Percentiles rank a stretch among this genome's conserved stretches.
Conservation (phyloP, 2,329 filamentous ascomycete species). For the Cercospora sojina region DNA sequence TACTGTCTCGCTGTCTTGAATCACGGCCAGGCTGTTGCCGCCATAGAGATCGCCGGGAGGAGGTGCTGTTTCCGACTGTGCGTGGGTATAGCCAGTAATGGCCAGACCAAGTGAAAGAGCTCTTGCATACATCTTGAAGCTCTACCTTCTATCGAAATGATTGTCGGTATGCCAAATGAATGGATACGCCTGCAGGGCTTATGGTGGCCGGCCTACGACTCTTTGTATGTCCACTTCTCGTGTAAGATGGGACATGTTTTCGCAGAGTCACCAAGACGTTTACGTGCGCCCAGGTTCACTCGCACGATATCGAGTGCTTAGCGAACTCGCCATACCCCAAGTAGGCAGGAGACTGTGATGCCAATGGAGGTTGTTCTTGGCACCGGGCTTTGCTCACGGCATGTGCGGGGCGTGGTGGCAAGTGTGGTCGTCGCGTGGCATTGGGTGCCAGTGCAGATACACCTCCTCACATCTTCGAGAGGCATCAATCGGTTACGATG, state of each 20-base stretch:
- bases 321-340: background rate
- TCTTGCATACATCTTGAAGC: background rate
- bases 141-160: background rate
- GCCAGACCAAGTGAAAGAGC: background rate
- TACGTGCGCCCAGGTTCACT: background rate
- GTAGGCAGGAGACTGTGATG: background rate
- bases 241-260: background rate
- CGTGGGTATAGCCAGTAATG: background rate
- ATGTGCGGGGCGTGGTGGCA: background rate
- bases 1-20: slow-evolving; percentile 26
- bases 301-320: background rate
- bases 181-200: background rate
- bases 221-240: background rate
- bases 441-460: background rate
- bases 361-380: background rate
- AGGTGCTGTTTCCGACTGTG: background rate
- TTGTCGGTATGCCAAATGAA: background rate
- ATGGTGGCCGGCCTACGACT: background rate
- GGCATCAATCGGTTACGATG: background rate
- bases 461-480: background rate
- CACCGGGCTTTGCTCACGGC: background rate
- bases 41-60: slow-evolving; percentile 3
- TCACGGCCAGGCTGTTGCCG: background rate
- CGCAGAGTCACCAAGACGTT: background rate
- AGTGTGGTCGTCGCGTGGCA: background rate